phyloP scores from a whole-genome alignment of 352 stramenopile species.

The Paralagenidium karlingii region DNA sequence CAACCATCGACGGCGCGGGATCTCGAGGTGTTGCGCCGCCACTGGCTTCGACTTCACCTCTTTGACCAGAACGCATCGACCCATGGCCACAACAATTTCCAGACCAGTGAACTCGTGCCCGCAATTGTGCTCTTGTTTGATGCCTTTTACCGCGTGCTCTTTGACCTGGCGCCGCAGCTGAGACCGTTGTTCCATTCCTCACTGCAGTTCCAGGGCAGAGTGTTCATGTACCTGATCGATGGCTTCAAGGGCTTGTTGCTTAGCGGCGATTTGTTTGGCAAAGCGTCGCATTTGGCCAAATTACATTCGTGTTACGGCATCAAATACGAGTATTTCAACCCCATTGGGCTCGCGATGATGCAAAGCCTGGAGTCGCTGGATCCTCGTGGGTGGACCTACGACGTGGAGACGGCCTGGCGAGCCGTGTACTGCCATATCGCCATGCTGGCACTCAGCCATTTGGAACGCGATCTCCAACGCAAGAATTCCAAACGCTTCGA shows the following conservation, averaged over 20 bases:
- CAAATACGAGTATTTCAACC: constrained; percentile 20
- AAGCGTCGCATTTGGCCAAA: constrained; percentile 11
- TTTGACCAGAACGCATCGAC: too few relatives aligned
- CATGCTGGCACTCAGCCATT: too few relatives aligned
- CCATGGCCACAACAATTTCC: too few relatives aligned
- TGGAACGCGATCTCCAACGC: too few relatives aligned
- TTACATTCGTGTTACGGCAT: constrained; percentile 27
- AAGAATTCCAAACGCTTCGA: too few relatives aligned
- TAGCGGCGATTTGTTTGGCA: constrained; percentile 12
- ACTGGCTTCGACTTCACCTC: too few relatives aligned
- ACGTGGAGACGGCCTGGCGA: constrained; percentile 13
- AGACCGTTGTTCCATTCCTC: constrained; percentile 24
- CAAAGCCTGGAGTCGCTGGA: constrained; percentile 14
- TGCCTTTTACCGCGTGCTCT: constrained; percentile 26
- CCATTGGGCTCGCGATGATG: constrained; percentile 14
- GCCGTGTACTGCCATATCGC: constrained; percentile 13
- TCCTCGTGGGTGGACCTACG: constrained; percentile 11
- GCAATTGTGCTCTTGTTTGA: constrained; percentile 23
- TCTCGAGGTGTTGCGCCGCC: too few relatives aligned
- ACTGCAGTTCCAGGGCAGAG: constrained; percentile 26
- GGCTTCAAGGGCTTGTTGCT: constrained; percentile 22
- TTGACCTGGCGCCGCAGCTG: constrained; percentile 17
- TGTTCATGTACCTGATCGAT: constrained; percentile 21
- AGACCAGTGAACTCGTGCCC: too few relatives aligned
- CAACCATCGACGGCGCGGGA: too few relatives aligned